phyloP scores from a whole-genome alignment of 1,284 basidiomycete species.

The Wolfiporia cocos region DNA sequence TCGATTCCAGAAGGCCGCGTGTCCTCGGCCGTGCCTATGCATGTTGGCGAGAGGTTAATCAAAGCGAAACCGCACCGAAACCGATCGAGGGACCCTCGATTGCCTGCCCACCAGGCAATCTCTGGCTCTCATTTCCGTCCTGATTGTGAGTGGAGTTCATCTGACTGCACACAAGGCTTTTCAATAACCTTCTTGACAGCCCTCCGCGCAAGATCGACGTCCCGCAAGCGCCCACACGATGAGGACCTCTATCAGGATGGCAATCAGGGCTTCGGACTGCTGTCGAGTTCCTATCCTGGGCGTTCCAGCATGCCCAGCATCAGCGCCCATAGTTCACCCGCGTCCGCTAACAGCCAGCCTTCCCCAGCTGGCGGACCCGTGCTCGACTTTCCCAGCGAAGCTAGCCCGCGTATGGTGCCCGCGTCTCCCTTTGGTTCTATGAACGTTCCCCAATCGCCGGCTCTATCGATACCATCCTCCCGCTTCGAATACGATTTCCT shows the following conservation, averaged over 20 bases:
- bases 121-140: constrained; percentile 58
- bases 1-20: constrained; percentile 15
- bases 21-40: constrained; percentile 26
- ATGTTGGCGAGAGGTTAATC: constrained; percentile 31
- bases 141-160: constrained; percentile 45
- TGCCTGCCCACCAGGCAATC: constrained; percentile 52
- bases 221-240: constrained; percentile 64
- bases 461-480: constrained; percentile 29
- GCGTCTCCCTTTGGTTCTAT: constrained; percentile 15
- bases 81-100: constrained; percentile 54
- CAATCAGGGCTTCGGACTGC: constrained; percentile 28
- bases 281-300: constrained; percentile 30
- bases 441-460: constrained; percentile 22
- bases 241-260: constrained; percentile 44
- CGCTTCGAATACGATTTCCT: constrained; percentile 55
- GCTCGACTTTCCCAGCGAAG: constrained; percentile 23
- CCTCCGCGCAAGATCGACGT: constrained; percentile 66
- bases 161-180: constrained; percentile 14
- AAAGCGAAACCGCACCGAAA: constrained; percentile 51
- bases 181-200: constrained; percentile 29
- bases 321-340: constrained; percentile 69
- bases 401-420: constrained; percentile 22
- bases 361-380: constrained; percentile 57
- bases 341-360: constrained; percentile 57
- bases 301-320: constrained; percentile 32